phyloP scores from a whole-genome alignment of 1,284 basidiomycete genomes.

The Trichosporon sp. region DNA sequence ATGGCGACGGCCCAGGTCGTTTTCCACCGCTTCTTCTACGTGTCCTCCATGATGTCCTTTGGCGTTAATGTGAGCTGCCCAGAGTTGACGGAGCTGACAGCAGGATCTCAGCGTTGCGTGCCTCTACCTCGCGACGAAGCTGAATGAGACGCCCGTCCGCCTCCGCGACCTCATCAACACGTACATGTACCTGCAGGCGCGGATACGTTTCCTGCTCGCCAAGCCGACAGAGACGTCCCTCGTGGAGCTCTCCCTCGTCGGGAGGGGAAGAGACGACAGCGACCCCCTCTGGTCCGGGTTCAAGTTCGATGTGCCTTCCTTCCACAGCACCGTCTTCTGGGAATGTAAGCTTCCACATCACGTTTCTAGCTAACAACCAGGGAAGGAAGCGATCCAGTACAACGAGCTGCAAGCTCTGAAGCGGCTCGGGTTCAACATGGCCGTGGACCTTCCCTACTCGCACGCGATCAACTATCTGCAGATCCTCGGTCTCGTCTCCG shows the following conservation, averaged over 20 bases:
- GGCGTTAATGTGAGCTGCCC: slow-evolving; percentile 71
- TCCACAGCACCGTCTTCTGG: slow-evolving; percentile 54
- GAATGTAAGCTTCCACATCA: slow-evolving; percentile 40
- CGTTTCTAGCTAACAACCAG: slow-evolving; percentile 23
- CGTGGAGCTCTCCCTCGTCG: slow-evolving; percentile 17
- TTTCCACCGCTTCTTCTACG: slow-evolving; percentile 96
- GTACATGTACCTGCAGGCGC: slow-evolving; percentile 72
- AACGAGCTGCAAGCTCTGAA: slow-evolving; percentile 98
- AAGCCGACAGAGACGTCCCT: slow-evolving; percentile 37
- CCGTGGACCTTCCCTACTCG: slow-evolving; percentile 88
- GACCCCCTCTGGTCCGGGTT: slow-evolving; percentile 46
- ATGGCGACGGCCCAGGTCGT: slow-evolving; percentile 95
- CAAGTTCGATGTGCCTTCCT: slow-evolving; percentile 47
- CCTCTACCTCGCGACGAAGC: slow-evolving; percentile 90
- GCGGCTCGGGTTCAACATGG: slow-evolving; percentile 82
- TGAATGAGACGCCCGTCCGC: slow-evolving; percentile 88
- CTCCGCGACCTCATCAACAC: slow-evolving; percentile 94
- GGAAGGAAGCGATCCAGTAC: slow-evolving; percentile 72
- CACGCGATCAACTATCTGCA: slow-evolving; percentile 94
- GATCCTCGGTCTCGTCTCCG: slow-evolving; percentile 72
- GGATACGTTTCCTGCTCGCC: slow-evolving; percentile 49
- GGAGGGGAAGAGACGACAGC: slow-evolving; percentile 15
- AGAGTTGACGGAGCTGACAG: not conserved
- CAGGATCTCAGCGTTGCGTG: slow-evolving; percentile 92
- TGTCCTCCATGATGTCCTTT: slow-evolving; percentile 90